Evolutionary conservation across 768 basidiomycete species (phyloP), one percentile per base, ranked within the genome.

Genomic region (Russula olivacea): DNA sequence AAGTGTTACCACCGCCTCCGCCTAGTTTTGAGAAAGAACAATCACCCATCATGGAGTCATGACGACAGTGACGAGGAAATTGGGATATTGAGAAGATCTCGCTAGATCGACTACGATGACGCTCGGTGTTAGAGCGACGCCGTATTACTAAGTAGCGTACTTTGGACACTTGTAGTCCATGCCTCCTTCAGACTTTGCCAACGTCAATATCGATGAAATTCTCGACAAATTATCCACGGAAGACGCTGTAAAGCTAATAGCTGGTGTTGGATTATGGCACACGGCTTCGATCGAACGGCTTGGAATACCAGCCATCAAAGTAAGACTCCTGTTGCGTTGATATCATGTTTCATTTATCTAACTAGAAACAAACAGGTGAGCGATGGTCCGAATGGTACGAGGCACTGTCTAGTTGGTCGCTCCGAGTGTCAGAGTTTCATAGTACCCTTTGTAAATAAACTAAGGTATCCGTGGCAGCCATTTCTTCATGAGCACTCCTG

Each of bases 401-500:
- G 2, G 10, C 12, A 14, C 50, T 21, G 14, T 17, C 25, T 30
- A 54, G 23, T 41, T 49, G 25, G n/a, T 34, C n/a, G 47, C 17
- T 54, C 47, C 43, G 43, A 7, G 64, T 54, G 64, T 54, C 47
- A 49, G 43, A 6, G 63, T 61, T 9, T 54, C 38, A n/a, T n/a
- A n/a, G 34, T 56, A 1, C 58, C 6, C n/a, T 5, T 8, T 11
- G 32, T 32, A 32, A 4, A 36, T 6, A 3, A 30, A n/a, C 55
- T 11, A 61, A 80, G 79, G 79, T n/a, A 75, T 81, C 55, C 72
- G 89, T 65, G 89, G 89, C 17, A 83, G 86, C 69, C 85, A 86
- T 69, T 90, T 89, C 77, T 87, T 90, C 69, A 88, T 88, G 85
- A 79, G 86, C 38, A 88, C 88, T 0, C 89, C 88, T 11, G 87